Conservation (phyloP, 768 basidiomycete species). For the Xerocomus spinulosus region DNA sequence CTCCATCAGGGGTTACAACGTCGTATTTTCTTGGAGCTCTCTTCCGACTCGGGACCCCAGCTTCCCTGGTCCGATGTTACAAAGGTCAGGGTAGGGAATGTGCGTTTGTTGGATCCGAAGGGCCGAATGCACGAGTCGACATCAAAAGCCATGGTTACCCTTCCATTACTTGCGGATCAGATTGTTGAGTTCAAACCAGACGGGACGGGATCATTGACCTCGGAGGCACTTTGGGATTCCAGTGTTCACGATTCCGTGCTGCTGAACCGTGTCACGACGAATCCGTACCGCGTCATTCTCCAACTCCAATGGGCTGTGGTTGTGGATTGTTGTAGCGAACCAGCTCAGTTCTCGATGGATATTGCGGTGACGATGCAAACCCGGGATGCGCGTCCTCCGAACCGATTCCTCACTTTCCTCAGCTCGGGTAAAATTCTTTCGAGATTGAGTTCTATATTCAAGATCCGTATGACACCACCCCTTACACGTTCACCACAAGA, state of each 20-base stretch:
- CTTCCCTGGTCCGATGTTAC: slow-evolving; percentile 83
- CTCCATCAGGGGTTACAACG: slow-evolving; percentile 94
- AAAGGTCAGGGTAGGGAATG: slow-evolving; percentile 73
- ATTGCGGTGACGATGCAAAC: slow-evolving; percentile 77
- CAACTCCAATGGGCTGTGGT: slow-evolving; percentile 74
- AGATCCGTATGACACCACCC: slow-evolving; percentile 74
- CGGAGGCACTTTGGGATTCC: slow-evolving; percentile 87
- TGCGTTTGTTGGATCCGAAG: slow-evolving; percentile 80
- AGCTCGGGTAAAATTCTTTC: slow-evolving; percentile 71
- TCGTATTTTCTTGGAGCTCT: slow-evolving; percentile 67
- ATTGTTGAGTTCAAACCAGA: slow-evolving; percentile 73
- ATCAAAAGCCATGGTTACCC: slow-evolving; percentile 63
- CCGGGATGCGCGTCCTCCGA: slow-evolving; percentile 82
- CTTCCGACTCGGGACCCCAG: slow-evolving; percentile 85
- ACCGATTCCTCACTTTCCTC: slow-evolving; percentile 70
- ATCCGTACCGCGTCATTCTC: slow-evolving; percentile 74
- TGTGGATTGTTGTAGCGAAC: slow-evolving; percentile 79
- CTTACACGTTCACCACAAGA: slow-evolving; percentile 83
- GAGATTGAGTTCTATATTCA: slow-evolving; percentile 82
- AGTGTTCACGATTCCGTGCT: slow-evolving; percentile 83
- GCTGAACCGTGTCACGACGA: slow-evolving; percentile 78
- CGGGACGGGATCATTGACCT: slow-evolving; percentile 69
- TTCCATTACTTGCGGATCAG: slow-evolving; percentile 73
- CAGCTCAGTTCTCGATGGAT: slow-evolving; percentile 87
- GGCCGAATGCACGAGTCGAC: slow-evolving; percentile 76